Evolutionary conservation across 495 filamentous ascomycete genomes (phyloP), one percentile per base, ranked within the genome.

Genomic region (Aspergillus hancockii): DNA sequence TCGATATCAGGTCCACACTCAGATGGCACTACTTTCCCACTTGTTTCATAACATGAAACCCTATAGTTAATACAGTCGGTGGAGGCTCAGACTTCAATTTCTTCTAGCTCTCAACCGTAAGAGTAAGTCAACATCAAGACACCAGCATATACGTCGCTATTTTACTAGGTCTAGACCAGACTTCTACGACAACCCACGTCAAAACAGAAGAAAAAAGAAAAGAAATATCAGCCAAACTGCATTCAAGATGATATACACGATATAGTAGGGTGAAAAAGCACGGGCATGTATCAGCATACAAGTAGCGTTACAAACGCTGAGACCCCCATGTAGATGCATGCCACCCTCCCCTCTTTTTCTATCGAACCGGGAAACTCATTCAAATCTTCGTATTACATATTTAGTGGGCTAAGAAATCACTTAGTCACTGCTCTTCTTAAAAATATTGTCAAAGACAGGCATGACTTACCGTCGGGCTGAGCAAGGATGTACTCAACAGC

Each of bases 401-500:
- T 73, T 79, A 79, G 67, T 79, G 75, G 45, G 75, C 75, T 79
- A 52, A 13, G 16, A 51, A 16, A 8, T 25, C 18, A 53, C 63
- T 71, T 50, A 75, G 67, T 52, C 2, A 30, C 31, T 9, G 19
- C 21, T 45, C n/a, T 50, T 16, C 10, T 12, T 16, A 16, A 21
- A 16, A 40, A 4, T n/a, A 0, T 22, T 28, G 18, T 4, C n/a
- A 13, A 16, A 49, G 21, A 19, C 40, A 18, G 25, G 43, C 14
- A 32, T n/a, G 53, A 62, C 75, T 67, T 74, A 80, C 77, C 93
- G 82, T 97, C 93, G 69, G 93, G 93, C 81, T 98, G 93, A 69
- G 87, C 86, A 69, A 92, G 73, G 80, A 98, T 97, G 82, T 98
- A 98, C 72, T 91, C 85, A 60, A 97, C 92, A 54, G 93, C 93